Base-by-base conservation (phyloP, 1,284 basidiomycete species). In the Inonotus obliquus region DNA sequence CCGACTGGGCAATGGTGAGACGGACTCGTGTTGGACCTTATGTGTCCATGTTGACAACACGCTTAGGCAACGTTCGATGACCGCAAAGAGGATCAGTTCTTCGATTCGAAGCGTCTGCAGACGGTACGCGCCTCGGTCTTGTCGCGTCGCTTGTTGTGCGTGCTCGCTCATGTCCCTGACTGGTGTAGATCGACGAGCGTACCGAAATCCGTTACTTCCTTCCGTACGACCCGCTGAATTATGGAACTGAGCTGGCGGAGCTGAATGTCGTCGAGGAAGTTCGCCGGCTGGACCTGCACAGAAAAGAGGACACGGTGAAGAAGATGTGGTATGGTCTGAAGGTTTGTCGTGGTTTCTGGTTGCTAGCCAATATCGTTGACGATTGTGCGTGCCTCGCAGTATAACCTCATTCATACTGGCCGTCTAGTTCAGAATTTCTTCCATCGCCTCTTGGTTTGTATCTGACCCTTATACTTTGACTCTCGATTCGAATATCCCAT, bases 1-100 rank as follows among this genome's bases (percentile, higher is more conserved):
- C 56, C 1, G 41, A 57, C 14, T 58, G 56, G 56, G 27, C 56
- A 1, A 58, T 58, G 56, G 56, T 58, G 19, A 25, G 54, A 19
- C 9, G 27, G 13, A 17, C 5, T 29, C 3, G 1, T 37, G 23
- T 17, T 35, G 25, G 51, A 35, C 11, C 25, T 9, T 21, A 14
- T 14, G 14, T 32, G 4, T 23, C 27, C 13, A n/a, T 35, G 7
- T 21, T 47, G 45, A 27, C 44, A 41, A 47, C 17, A 21, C 11
- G 4, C 19, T 9, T 17, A 52, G 51, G 35, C 27, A 7, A 49
- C 56, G 11, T 49, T 58, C 32, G 56, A 58, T 25, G 32, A 39
- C 1, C 56, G 44, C 19, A 37, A 10, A 9, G 56, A 58, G 7
- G 45, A 51, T 32, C 56, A 58, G 17, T 35, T 49, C 47, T 58